Evolutionary conservation across 148 eudicot species (phyloP), one percentile per base, ranked within the genome.

Genomic region (Rhododendron kiyosumense): DNA sequence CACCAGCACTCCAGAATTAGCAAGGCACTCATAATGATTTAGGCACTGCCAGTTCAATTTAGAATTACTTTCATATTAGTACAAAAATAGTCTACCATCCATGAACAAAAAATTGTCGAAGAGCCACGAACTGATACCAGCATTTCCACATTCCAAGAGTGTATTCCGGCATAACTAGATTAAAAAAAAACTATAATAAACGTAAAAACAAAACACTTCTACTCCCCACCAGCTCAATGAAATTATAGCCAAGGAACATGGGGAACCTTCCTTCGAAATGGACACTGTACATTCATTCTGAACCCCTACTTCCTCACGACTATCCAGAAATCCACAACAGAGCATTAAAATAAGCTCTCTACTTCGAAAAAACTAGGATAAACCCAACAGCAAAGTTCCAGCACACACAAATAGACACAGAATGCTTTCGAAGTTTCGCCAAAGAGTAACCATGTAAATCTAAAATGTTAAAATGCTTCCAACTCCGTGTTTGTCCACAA

Each of bases 261-360:
- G 78, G 83, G 77, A 61, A 67, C 61, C 41, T 45, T 54, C 76
- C 22, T 54, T 54, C 7, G 3, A 8, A 75, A 18, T 36, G 32
- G 82, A 65, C 51, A 18, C 83, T 85, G 83, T 83, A 89, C 90
- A 87, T 85, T 86, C 85, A 18, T 18, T 54, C 61, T 84, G 12
- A 86, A 76, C 57, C 87, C 81, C 84, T 74, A 84, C 28, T 34
- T 87, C 85, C 57, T 73, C 85, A 38, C 61, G n/a, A 28, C 87
- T 85, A 77, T 41, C 85, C 45, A 32, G 71, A 85, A n/a, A 54
- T 84, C 78, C 88, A 86, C 78, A 24, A 51, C 38, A 46, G 89
- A 89, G 91, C 91, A 87, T 71, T 61, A 85, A 89, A 89, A 89
- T 73, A 85, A 85, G 87, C 89, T 87, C 91, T 65, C 71, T 65